Base-by-base conservation (phyloP, 106 monocot genomes). In the Platanthera zijinensis region DNA sequence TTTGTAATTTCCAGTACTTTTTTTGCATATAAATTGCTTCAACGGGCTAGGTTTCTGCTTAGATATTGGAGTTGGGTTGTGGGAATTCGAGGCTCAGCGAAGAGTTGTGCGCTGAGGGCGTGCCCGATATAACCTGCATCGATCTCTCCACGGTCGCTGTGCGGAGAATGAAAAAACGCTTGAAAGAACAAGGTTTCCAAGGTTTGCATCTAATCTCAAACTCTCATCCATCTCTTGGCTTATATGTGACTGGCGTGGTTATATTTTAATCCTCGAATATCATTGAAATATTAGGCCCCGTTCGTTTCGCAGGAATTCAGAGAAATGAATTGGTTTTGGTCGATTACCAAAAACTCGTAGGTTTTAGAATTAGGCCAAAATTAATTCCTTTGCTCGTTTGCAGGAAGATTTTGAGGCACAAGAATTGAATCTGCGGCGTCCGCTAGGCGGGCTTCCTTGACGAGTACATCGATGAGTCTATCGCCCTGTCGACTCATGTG, bases 11-110 rank as follows among this genome's bases (percentile, higher is more conserved):
- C 70, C 64, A 22, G 49, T 19, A 15, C 46, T n/a, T 78, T 56
- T 54, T 8, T 32, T 13, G 32, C 12, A 8, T 22, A 73, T 57
- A 13, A 0, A 28, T 74, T 73, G 15, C 12, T 69, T 77, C 14
- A 50, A 50, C 32, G 12, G n/a, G 19, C 3, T 73, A 32, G 13
- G 9, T 63, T 25, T 25, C 51, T 73, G 51, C 32, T 48, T 66
- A 96, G 93, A 89, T 99, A 0, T 68, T 99, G 75, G 97, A 99
- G 77, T 50, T 99, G 52, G 97, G 97, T 11, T 92, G 97, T 62
- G 97, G 97, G 67, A 99, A 88, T 68, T 99, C 97, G 6, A 82
- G 84, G 64, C 87, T 97, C 2, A 82, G 84, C 56, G 91, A 97
- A 80, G 83, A 84, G n/a, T 52, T 96, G 52, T 53, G 28, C 63